Base-by-base conservation (phyloP, 1,284 basidiomycete species). In the Ganoderma sinense region DNA sequence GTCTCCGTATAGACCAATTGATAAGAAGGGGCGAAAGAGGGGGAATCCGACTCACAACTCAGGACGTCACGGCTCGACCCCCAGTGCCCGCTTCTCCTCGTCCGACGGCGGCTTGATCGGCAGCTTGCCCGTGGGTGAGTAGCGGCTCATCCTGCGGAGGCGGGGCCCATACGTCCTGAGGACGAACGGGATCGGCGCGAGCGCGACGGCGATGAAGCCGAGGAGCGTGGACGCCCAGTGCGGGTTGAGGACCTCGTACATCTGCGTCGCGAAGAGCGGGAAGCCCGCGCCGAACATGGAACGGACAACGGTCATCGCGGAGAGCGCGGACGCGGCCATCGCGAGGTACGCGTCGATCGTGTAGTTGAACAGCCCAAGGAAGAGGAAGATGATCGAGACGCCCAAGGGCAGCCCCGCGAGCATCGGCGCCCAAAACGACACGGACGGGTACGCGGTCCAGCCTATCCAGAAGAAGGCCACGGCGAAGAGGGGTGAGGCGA, bases 391-490 rank as follows among this genome's bases (percentile, higher is more conserved):
- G 73, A 80, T 75, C 41, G 76, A 67, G 64, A 75, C 76, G 26
- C 79, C 79, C 61, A 81, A 69, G n/a, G 73, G 68, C 39, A 73
- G 68, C 33, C 77, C 78, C 4, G 78, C 74, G 67, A 78, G 73
- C 71, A 81, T 73, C 41, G 79, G 78, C 33, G 78, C 78, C 77
- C 80, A 81, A 67, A 72, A 79, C 39, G 70, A 74, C 13, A 81
- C 69, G 59, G 62, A 67, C 26, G 79, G 75, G 64, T 75, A 80
- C 23, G 79, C 79, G 8, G 83, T 85, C 85, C 85, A 86, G 43
- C 82, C 83, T 65, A 86, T 80, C 81, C 81, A 81, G 79, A 85
- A 85, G 72, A 84, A 83, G 3, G 82, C 81, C 39, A 82, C 64
- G 13, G 84, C 79, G 66, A 85, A 80, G 18, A 83, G 70, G 4